These are phyloP conservation scores for Diaporthe ampelina DNA, from an alignment of 2,329 filamentous ascomycete species.

Conservation along the genomic window DNA sequence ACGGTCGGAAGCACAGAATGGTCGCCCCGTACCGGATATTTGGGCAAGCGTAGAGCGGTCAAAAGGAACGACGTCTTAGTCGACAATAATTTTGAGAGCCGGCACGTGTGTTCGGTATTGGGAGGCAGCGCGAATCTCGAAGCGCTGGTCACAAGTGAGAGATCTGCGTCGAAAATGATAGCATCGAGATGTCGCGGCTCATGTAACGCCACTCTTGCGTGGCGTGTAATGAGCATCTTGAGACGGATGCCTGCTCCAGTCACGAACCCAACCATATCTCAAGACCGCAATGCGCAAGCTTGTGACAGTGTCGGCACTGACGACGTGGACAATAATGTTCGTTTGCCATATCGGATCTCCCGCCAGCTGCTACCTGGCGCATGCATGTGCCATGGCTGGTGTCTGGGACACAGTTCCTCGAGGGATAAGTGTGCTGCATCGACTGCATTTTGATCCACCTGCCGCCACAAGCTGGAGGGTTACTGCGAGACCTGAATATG, in stretches of 20 bases:
- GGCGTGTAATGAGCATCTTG: slow-evolving; percentile 7
- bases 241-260: slow-evolving; percentile 31
- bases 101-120: slow-evolving; percentile 21
- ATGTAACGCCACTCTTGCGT: slow-evolving; percentile 25
- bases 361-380: not conserved
- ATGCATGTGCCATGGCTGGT: not conserved
- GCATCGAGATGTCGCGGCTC: slow-evolving; percentile 32
- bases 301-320: slow-evolving; percentile 23
- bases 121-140: slow-evolving; percentile 18
- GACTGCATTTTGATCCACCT: slow-evolving; percentile 5
- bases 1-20: slow-evolving; percentile 27
- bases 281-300: not conserved
- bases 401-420: slow-evolving; percentile 12
- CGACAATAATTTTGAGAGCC: not conserved
- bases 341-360: slow-evolving; percentile 9
- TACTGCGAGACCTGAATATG: slow-evolving; percentile 8
- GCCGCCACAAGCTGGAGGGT: slow-evolving; percentile 3
- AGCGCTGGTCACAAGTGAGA: slow-evolving; percentile 37
- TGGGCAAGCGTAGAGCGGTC: slow-evolving; percentile 21
- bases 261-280: slow-evolving; percentile 31
- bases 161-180: slow-evolving; percentile 41
- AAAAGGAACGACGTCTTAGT: not conserved
- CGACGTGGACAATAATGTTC: not conserved
- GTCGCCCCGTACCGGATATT: slow-evolving; percentile 15
- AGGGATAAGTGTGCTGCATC: slow-evolving; percentile 4